Base-by-base conservation (phyloP, 345 rosid genomes). In the Eucalyptus erythrocorys region DNA sequence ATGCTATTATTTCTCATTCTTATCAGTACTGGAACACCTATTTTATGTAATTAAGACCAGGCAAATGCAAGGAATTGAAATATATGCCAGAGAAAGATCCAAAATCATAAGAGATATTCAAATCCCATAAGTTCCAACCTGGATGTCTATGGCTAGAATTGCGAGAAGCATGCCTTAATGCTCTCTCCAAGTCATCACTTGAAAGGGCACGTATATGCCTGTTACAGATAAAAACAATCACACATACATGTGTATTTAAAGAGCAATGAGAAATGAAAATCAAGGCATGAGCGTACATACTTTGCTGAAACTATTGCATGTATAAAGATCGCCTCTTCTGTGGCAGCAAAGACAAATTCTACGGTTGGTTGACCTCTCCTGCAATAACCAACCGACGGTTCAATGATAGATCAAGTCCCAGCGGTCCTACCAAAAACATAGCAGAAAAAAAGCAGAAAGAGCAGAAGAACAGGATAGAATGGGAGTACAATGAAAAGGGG, bases 271-370 rank as follows among this genome's bases (percentile, higher is more conserved):
- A 76, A 21, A 37, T 76, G 47, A 76, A 76, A 86, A 50, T 57
- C 87, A 86, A 50, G 45, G 55, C 87, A 86, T 86, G 87, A 40
- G 66, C 21, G 22, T 27, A 61, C 88, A 47, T 57, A 87, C 99
- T 97, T 98, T 92, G 99, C 97, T 55, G 98, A 95, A 88, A 97
- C 92, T 89, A 96, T 90, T 86, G 92, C 98, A 93, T 97, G 99
- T 87, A 95, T 97, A 92, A 94, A 96, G 88, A 98, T 93, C 21
- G 99, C 96, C 92, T 98, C 99, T 90, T 95, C 97, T 30, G 98
- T 95, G 51, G 99, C 99, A 93, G 99, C 94, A 94, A 98, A 98
- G 89, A 97, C 91, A 92, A 98, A 96, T 93, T 98, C 99, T 88
- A 95, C 91, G 13, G 96, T 94, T 79, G 96, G 99, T 84, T 92